Conservation (phyloP, 495 filamentous ascomycete species). For the Neurospora sp. region DNA sequence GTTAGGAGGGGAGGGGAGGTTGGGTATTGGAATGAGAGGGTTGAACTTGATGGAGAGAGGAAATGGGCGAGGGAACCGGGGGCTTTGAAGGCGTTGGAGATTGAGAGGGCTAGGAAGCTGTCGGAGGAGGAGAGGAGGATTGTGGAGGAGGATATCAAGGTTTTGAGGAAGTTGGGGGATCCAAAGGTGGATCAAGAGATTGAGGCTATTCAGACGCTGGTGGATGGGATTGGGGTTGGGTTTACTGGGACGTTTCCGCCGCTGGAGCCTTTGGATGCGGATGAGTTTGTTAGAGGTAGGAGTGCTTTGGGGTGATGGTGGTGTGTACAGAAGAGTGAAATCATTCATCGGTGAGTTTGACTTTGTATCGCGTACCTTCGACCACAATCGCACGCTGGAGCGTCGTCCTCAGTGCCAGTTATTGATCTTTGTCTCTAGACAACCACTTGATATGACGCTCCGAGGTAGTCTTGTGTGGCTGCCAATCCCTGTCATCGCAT, state of each 20-base stretch:
- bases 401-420: neutral
- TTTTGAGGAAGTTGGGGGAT: slow-evolving; percentile 13
- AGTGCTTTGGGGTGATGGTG: neutral
- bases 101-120: slow-evolving; percentile 17
- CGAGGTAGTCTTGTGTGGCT: neutral
- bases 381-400: too few relatives aligned
- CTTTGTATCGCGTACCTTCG: too few relatives aligned
- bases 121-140: slow-evolving; percentile 11
- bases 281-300: slow-evolving; percentile 3
- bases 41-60: neutral
- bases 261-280: slow-evolving; percentile 3
- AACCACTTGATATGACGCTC: neutral
- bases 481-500: neutral
- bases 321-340: neutral
- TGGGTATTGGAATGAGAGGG: slow-evolving; percentile 11
- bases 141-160: slow-evolving; percentile 12
- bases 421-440: neutral
- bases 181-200: slow-evolving; percentile 16
- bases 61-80: slow-evolving; percentile 2
- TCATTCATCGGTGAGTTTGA: neutral
- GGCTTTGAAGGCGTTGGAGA: slow-evolving; percentile 11
- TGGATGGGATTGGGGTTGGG: slow-evolving; percentile 16
- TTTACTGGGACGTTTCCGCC: neutral
- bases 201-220: slow-evolving; percentile 16
- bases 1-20: neutral